Percentiles rank a stretch among this genome's conserved stretches.
Conservation (phyloP, 1,139 yeast species). For the Yamadazyma kanchanaburiensis region DNA sequence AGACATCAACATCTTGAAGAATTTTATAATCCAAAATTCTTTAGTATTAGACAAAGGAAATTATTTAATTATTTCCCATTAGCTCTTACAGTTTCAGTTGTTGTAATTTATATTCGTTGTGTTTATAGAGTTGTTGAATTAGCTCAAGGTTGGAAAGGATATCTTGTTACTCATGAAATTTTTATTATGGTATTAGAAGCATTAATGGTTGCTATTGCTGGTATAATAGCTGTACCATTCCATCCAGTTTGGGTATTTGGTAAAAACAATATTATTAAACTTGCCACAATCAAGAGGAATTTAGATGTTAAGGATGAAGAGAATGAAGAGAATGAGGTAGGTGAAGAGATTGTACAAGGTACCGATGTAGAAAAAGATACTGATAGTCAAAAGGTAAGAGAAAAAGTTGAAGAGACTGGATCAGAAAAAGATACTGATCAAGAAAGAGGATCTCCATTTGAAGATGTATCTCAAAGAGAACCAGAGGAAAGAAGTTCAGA, state of each 20-base stretch:
- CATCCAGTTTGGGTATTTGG: slow-evolving; percentile 68
- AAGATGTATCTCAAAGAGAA: not conserved
- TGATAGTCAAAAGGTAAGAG: too few species aligned
- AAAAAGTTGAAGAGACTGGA: too few species aligned
- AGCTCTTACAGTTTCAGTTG: slow-evolving; percentile 50
- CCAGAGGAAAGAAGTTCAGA: too few species aligned
- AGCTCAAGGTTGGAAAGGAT: slow-evolving; percentile 74
- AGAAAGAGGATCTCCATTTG: not conserved
- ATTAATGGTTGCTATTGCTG: slow-evolving; percentile 54
- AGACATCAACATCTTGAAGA: slow-evolving; percentile 23
- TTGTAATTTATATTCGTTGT: slow-evolving; percentile 68
- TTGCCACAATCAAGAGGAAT: slow-evolving; percentile 33
- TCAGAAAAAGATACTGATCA: not conserved
- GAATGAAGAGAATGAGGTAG: slow-evolving; percentile 1
- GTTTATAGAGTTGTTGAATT: slow-evolving; percentile 79
- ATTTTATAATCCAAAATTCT: slow-evolving; percentile 38
- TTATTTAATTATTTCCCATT: slow-evolving; percentile 47
- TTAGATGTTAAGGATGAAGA: slow-evolving; percentile 17
- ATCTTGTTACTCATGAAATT: slow-evolving; percentile 64
- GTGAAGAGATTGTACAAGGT: not conserved
- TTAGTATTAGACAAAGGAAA: slow-evolving; percentile 34
- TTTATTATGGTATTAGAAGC: slow-evolving; percentile 79
- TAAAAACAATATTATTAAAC: slow-evolving; percentile 26
- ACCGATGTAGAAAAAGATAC: too few species aligned
- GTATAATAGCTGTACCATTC: slow-evolving; percentile 46